Conservation (phyloP, 148 eudicot species). For the Persicaria maculosa region DNA sequence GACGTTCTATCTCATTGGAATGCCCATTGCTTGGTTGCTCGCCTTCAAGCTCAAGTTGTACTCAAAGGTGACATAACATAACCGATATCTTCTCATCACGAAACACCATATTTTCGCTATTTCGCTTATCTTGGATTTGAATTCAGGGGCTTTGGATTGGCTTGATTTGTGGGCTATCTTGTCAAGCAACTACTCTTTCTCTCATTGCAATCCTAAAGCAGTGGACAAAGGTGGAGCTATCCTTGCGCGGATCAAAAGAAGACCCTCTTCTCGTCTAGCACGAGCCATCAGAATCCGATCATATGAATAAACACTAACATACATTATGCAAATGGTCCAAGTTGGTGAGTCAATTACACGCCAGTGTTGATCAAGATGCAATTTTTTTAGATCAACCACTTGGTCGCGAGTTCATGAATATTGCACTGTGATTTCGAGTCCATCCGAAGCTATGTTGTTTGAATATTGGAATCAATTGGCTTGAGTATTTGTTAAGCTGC, state of each 20-base stretch:
- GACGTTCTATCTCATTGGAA: slow-evolving; percentile 58
- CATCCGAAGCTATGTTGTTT: too few species aligned
- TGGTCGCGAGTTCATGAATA: too few species aligned
- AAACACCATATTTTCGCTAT: background rate
- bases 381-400: too few species aligned
- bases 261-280: background rate
- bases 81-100: background rate
- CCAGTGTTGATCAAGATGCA: too few species aligned
- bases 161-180: slow-evolving; percentile 44
- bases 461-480: too few species aligned
- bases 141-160: slow-evolving; percentile 66
- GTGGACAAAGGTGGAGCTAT: slow-evolving; percentile 33
- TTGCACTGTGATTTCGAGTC: too few species aligned
- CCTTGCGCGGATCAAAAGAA: background rate
- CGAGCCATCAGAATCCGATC: background rate
- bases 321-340: too few species aligned
- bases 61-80: slow-evolving; percentile 36
- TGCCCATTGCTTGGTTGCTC: slow-evolving; percentile 62
- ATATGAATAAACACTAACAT: too few species aligned
- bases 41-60: slow-evolving; percentile 46
- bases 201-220: slow-evolving; percentile 33
- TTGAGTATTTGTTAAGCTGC: too few species aligned
- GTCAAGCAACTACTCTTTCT: slow-evolving; percentile 34
- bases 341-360: too few species aligned
- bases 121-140: background rate